A percentile compares a stretch with the other conserved stretches of the same genome.
phyloP scores from a whole-genome alignment of 1,139 yeast species.

The Taphrina betulina region DNA sequence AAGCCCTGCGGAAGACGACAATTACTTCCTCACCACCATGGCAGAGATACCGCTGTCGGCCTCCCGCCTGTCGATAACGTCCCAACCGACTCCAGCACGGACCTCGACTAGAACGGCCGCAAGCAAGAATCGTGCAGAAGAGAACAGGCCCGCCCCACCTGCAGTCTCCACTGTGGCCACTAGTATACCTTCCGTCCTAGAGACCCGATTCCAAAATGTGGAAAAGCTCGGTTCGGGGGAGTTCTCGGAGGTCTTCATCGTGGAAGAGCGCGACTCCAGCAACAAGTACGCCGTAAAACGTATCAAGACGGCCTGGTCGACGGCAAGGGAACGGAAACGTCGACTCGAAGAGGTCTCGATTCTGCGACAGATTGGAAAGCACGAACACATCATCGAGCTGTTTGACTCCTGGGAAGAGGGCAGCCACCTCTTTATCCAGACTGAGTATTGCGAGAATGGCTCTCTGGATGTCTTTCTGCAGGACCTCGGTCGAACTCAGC shows the following conservation, averaged over 20 bases:
- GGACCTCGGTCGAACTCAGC: slow-evolving; percentile 73
- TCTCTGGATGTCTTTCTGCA: slow-evolving; percentile 75
- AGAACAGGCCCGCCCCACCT: background rate
- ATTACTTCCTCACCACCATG: slow-evolving; percentile 5
- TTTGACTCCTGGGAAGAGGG: slow-evolving; percentile 83
- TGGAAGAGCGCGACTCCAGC: slow-evolving; percentile 49
- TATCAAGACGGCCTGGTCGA: slow-evolving; percentile 58
- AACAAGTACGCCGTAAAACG: slow-evolving; percentile 75
- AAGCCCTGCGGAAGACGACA: slow-evolving; percentile 16
- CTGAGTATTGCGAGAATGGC: slow-evolving; percentile 94
- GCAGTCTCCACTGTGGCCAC: background rate
- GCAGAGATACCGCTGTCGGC: slow-evolving; percentile 2
- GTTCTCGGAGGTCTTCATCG: slow-evolving; percentile 83
- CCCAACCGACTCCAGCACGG: slow-evolving; percentile 6
- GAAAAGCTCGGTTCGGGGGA: slow-evolving; percentile 78
- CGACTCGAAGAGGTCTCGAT: slow-evolving; percentile 60
- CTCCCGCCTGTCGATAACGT: slow-evolving; percentile 1
- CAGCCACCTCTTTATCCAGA: slow-evolving; percentile 81
- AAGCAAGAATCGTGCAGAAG: background rate
- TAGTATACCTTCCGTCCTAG: slow-evolving; percentile 47
- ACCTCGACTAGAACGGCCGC: slow-evolving; percentile 4
- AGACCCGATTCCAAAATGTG: slow-evolving; percentile 66
- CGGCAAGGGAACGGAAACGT: slow-evolving; percentile 54
- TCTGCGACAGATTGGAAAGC: slow-evolving; percentile 60
- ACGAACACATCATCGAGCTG: slow-evolving; percentile 74